Conservation (phyloP, 208 protist species). For the Trypanosoma mega region DNA sequence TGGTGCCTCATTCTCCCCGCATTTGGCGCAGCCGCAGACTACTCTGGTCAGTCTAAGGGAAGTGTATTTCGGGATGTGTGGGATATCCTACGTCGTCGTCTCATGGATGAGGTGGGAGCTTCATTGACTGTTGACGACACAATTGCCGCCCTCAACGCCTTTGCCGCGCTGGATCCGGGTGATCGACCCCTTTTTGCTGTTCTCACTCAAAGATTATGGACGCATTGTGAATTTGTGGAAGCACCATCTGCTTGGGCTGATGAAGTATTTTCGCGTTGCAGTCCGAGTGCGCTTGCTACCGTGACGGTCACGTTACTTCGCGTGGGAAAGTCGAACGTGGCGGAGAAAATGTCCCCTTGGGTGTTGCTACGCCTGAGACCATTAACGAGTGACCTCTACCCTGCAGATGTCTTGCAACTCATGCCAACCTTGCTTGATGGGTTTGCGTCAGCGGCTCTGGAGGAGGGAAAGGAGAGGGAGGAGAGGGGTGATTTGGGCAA, state of each 20-base stretch:
- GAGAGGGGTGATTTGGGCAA: no score
- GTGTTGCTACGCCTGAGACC: slow-evolving; percentile 41
- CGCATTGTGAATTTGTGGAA: slow-evolving; percentile 17
- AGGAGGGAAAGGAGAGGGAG: not conserved
- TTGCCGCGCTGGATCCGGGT: slow-evolving; percentile 64
- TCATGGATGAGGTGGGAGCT: slow-evolving; percentile 36
- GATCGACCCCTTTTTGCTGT: slow-evolving; percentile 65
- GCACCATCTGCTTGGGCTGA: slow-evolving; percentile 19
- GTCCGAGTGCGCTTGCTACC: slow-evolving; percentile 63
- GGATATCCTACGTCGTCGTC: slow-evolving; percentile 63
- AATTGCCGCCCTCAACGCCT: slow-evolving; percentile 57
- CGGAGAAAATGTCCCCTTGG: slow-evolving; percentile 48
- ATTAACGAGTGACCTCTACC: slow-evolving; percentile 51
- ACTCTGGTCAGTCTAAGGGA: slow-evolving; percentile 41
- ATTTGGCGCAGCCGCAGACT: slow-evolving; percentile 62
- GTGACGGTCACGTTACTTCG: slow-evolving; percentile 39
- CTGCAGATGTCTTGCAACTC: slow-evolving; percentile 66
- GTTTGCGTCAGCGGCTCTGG: slow-evolving; percentile 18
- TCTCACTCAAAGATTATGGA: slow-evolving; percentile 54
- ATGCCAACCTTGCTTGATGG: slow-evolving; percentile 40
- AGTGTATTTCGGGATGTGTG: slow-evolving; percentile 78
- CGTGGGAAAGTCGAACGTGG: slow-evolving; percentile 10
- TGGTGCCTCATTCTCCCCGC: slow-evolving; percentile 45
- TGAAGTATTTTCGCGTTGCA: slow-evolving; percentile 34
- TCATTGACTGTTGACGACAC: slow-evolving; percentile 34